Evolutionary conservation across 2,329 filamentous ascomycete species (phyloP).

Genomic region (Cordyceps pruinosa): DNA sequence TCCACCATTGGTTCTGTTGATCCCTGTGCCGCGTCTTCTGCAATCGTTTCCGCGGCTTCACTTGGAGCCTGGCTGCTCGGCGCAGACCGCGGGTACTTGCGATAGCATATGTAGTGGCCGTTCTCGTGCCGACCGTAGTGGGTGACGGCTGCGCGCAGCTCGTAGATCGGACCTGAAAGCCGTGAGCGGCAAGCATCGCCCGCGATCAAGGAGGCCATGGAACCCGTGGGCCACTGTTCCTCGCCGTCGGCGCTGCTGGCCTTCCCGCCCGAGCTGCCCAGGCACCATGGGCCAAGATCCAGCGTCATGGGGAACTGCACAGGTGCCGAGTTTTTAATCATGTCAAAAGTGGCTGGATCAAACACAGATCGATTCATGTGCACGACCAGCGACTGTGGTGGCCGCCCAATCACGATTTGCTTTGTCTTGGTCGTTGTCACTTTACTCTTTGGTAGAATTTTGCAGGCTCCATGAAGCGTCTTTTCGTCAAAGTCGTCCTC

Average conservation of each 20-base stretch:
- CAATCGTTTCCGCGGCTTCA: background rate
- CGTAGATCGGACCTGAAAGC: conserved; percentile 57
- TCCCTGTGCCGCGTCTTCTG: background rate
- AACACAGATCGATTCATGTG: conserved; percentile 92
- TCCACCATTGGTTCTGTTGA: background rate
- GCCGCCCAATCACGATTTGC: conserved; percentile 76
- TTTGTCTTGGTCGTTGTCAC: conserved; percentile 79
- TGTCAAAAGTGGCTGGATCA: conserved; percentile 70
- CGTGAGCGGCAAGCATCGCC: conserved; percentile 43
- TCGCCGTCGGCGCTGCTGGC: conserved; percentile 21
- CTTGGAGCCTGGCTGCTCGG: background rate
- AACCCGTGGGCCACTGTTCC: conserved; percentile 66
- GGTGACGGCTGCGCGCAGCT: conserved; percentile 75
- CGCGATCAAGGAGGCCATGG: conserved; percentile 66
- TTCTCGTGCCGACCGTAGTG: conserved; percentile 91
- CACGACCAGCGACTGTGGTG: conserved; percentile 72
- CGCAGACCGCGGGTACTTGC: conserved; percentile 51
- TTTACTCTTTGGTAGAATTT: conserved; percentile 59
- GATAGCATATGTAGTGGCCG: conserved; percentile 90
- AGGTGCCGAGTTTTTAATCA: conserved; percentile 75
- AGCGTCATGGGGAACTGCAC: conserved; percentile 70
- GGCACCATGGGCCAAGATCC: conserved; percentile 77
- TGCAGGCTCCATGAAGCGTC: conserved; percentile 56
- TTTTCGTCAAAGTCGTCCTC: conserved; percentile 73
- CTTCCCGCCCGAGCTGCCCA: conserved; percentile 47